Evolutionary conservation across 805 yeast genomes (phyloP).

Genomic region (Kuraishia hungarica): DNA sequence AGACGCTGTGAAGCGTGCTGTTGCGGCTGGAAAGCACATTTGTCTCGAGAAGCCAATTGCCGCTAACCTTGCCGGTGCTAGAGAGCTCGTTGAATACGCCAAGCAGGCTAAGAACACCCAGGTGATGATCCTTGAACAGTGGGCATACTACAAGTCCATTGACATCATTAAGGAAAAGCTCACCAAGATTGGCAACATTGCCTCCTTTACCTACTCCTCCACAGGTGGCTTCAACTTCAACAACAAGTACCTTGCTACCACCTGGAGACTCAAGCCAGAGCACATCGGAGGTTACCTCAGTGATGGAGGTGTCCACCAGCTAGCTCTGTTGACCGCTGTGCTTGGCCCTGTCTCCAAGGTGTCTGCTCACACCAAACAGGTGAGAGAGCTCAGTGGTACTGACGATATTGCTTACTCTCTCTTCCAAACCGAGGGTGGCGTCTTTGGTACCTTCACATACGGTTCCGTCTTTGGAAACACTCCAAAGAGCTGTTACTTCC

Average conservation of each 20-base stretch:
- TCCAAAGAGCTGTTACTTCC: constrained; percentile 56
- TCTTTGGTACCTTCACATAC: constrained; percentile 78
- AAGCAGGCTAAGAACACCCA: constrained; percentile 34
- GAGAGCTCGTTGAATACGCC: constrained; percentile 63
- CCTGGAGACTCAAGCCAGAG: constrained; percentile 87
- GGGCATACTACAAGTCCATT: constrained; percentile 66
- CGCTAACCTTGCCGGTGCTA: constrained; percentile 74
- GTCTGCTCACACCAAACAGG: constrained; percentile 71
- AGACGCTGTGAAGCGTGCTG: constrained; percentile 59
- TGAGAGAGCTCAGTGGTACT: constrained; percentile 69
- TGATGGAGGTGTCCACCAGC: constrained; percentile 96
- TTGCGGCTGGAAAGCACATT: constrained; percentile 69
- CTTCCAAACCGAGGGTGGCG: constrained; percentile 45
- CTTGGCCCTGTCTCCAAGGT: constrained; percentile 68
- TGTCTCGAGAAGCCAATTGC: constrained; percentile 90
- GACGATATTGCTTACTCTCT: constrained; percentile 77
- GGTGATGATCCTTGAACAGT: constrained; percentile 79
- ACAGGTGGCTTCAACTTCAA: constrained; percentile 62
- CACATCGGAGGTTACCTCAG: constrained; percentile 90
- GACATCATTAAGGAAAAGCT: constrained; percentile 45
- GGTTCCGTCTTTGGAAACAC: constrained; percentile 85
- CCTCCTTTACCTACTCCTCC: constrained; percentile 62
- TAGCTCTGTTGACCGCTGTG: constrained; percentile 77
- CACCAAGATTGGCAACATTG: constrained; percentile 63
- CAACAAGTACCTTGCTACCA: constrained; percentile 57